Base-by-base conservation (phyloP, 176 grass and related monocot species). In the Aegilops longissima region DNA sequence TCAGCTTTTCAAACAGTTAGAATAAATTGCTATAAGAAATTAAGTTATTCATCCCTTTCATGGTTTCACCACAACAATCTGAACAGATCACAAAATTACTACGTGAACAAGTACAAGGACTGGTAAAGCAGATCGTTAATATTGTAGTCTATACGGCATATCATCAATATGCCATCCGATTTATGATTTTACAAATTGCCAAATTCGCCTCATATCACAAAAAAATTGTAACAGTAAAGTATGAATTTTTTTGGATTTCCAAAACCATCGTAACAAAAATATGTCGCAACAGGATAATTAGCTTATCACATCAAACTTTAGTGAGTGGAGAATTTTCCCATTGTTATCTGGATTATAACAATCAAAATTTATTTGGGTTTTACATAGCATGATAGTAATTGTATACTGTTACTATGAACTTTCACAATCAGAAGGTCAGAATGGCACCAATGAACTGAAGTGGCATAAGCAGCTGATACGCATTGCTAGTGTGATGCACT, bases 361-460 rank as follows among this genome's bases (percentile, higher is more conserved):
- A 80, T 74, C 45, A 34, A 79, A 84, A 51, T 18, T 68, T 82
- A 38, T 47, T 80, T 21, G 76, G 67, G 24, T 13, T 76, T 66
- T 68, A 87, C 66, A 80, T 58, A 84, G 56, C 20, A 25, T 79
- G 66, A 24, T 58, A 80, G 66, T 27, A 69, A 54, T 36, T 82
- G 29, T 39, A 39, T 45, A 47, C n/a, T n/a, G 27, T 87, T 80
- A 61, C 10, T 35, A 61, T 87, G 14, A 85, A 49, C 24, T 13
- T 49, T 61, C 74, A 82, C 61, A 68, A 29, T 74, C 10, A 84
- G 56, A 87, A 66, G 78, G 65, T 66, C 61, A 36, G 34, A 83
- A 61, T 24, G 70, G 34, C 3, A 61, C 30, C n/a, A 18, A 73
- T 40, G 21, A 16, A 81, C 40, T 67, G 61, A 84, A 65, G 30